These are phyloP conservation scores for Ceratocystis destructans DNA, from an alignment of 2,329 filamentous ascomycete species.

Conservation along the genomic window DNA sequence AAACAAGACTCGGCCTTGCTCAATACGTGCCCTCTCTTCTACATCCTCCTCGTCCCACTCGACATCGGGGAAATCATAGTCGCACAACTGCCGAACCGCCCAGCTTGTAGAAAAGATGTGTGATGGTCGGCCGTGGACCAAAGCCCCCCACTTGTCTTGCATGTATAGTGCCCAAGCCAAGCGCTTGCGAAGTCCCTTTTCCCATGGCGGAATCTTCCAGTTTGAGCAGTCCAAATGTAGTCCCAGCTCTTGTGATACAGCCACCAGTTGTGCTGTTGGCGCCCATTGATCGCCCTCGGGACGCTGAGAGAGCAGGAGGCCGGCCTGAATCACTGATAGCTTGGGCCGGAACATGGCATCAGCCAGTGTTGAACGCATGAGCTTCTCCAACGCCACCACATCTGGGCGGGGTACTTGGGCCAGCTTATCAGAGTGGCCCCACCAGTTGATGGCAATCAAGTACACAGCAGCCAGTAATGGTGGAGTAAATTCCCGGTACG, in stretches of 20 bases:
- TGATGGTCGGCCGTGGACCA: constrained; percentile 74
- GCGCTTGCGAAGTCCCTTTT: constrained; percentile 69
- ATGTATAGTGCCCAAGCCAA: constrained; percentile 86
- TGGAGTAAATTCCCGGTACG: constrained; percentile 60
- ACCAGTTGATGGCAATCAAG: constrained; percentile 77
- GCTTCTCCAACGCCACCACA: constrained; percentile 55
- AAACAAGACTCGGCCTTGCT: constrained; percentile 57
- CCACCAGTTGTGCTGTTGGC: constrained; percentile 74
- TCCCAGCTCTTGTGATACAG: constrained; percentile 74
- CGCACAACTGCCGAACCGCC: constrained; percentile 55
- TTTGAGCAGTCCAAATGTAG: constrained; percentile 74
- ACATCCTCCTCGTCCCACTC: constrained; percentile 49
- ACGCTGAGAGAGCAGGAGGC: constrained; percentile 58
- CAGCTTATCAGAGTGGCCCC: constrained; percentile 58
- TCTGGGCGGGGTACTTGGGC: constrained; percentile 54
- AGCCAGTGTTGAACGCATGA: constrained; percentile 58
- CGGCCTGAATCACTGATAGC: constrained; percentile 65
- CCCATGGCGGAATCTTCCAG: constrained; percentile 83
- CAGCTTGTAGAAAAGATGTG: constrained; percentile 58
- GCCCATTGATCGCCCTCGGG: constrained; percentile 71
- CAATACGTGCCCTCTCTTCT: constrained; percentile 50
- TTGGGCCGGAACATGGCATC: constrained; percentile 73
- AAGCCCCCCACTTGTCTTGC: constrained; percentile 82
- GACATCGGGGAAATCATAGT: constrained; percentile 59
- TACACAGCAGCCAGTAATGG: constrained; percentile 69